Base-by-base conservation (phyloP, 75 land plant species). In the Sequoiadendron giganteum region DNA sequence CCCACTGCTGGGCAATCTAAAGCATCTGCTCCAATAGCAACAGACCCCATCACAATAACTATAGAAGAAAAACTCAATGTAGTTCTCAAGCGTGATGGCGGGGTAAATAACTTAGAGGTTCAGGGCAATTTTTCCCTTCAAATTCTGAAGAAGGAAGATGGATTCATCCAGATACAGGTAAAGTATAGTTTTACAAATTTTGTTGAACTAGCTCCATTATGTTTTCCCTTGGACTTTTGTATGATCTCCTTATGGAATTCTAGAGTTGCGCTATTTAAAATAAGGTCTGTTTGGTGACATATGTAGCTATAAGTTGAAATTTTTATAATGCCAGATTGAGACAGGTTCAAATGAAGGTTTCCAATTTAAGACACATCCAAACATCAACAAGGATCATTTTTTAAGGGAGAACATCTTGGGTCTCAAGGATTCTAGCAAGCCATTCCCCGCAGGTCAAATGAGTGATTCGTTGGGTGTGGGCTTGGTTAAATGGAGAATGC, bases 401-500 rank as follows among this genome's bases (percentile, higher is more conserved):
- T 87, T 93, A 5, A 94, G 86, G 85, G 93, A 97, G 87, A 97
- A 93, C 72, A 90, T 97, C 77, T 88, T 98, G 65, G 97, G 95
- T 15, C 90, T 97, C 30, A 98, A 94, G 89, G 99, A 98, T 90
- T 95, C 99, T 18, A 93, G 91, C 45, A 92, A 95, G 88, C 96
- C 99, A 77, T 98, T 98, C 75, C 99, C 97, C 3, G 90, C 93
- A 55, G 97, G 96, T 85, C 95, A 90, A 85, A 83, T 88, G 79
- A 87, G 94, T 83, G 93, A 92, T 84, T 90, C 87, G 19, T 85
- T 84, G 39, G 96, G 94, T 87, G 90, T 92, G 80, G 95, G 93
- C 75, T 93, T 98, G 48, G 84, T 98, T 90, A 97, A 90, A 86
- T 98, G 99, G 99, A 98, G 99, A 92, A 94, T 98, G 93, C 96